A percentile compares a stretch with the other conserved stretches of the same genome.
Evolutionary conservation across 495 filamentous ascomycete species (phyloP).

Genomic region (Aspergillus steynii): DNA sequence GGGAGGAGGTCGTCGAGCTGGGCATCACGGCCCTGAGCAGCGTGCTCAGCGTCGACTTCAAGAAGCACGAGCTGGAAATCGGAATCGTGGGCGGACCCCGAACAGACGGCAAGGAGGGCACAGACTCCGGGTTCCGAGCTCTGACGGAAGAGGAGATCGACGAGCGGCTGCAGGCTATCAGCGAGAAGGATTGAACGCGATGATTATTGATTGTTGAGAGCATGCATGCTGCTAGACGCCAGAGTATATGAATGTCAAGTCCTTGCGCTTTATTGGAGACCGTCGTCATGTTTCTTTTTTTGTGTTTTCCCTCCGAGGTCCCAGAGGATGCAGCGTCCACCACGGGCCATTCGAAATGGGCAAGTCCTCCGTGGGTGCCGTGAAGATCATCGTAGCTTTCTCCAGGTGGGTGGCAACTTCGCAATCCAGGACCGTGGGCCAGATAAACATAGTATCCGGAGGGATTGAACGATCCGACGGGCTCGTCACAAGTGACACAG

Average conservation of each 20-base stretch:
- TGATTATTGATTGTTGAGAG: conserved; percentile 1
- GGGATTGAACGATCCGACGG: conserved; percentile 16
- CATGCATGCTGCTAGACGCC: conserved; percentile 22
- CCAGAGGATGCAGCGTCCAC: neutral
- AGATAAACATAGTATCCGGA: conserved; percentile 1
- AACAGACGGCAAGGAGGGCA: conserved; percentile 76
- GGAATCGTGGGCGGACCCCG: conserved; percentile 88
- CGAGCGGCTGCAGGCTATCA: conserved; percentile 94
- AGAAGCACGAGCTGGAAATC: conserved; percentile 97
- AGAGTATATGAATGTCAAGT: conserved; percentile 22
- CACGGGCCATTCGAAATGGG: neutral
- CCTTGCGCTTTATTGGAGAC: conserved; percentile 21
- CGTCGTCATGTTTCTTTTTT: conserved; percentile 12
- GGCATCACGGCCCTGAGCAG: conserved; percentile 92
- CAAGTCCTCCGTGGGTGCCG: neutral
- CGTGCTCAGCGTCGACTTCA: conserved; percentile 97
- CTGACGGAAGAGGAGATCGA: conserved; percentile 98
- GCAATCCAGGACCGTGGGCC: conserved; percentile 6
- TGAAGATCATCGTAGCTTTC: conserved; percentile 1
- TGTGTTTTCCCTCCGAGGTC: neutral
- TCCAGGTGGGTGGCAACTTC: conserved; percentile 19
- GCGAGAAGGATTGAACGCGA: conserved; percentile 84
- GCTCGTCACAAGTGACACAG: conserved; percentile 11
- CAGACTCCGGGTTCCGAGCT: conserved; percentile 75
- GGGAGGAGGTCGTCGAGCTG: conserved; percentile 97